Evolutionary conservation across 2,329 filamentous ascomycete genomes (phyloP).

Genomic region (Fusarium sp.): DNA sequence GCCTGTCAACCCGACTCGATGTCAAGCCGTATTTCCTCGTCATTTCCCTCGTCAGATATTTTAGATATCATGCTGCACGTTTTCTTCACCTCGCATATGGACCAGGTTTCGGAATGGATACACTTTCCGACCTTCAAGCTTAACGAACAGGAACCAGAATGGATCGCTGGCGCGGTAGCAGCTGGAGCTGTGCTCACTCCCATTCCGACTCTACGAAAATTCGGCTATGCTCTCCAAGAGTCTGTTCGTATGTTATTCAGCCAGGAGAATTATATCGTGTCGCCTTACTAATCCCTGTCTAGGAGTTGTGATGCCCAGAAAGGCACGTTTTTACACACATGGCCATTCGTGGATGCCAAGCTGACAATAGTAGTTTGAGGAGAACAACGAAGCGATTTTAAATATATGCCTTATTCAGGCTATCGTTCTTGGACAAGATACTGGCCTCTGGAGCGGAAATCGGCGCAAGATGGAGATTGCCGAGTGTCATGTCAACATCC

Average conservation of each 20-base stretch:
- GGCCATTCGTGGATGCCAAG: neutral
- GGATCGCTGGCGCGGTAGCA: constrained; percentile 67
- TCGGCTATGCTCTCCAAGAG: constrained; percentile 66
- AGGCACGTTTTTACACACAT: constrained; percentile 38
- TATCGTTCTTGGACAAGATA: constrained; percentile 58
- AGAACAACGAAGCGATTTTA: constrained; percentile 57
- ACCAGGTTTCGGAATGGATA: constrained; percentile 67
- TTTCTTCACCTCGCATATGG: constrained; percentile 65
- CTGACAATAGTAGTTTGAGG: constrained; percentile 55
- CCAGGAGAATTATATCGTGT: neutral
- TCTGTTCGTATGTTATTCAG: constrained; percentile 53
- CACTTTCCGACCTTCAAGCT: constrained; percentile 68
- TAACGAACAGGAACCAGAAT: constrained; percentile 64
- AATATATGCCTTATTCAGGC: constrained; percentile 60
- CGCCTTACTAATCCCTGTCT: constrained; percentile 1
- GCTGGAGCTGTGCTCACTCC: constrained; percentile 68
- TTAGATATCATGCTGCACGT: constrained; percentile 70
- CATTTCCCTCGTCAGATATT: constrained; percentile 68
- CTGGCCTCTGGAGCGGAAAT: constrained; percentile 64
- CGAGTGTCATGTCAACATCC: constrained; percentile 59
- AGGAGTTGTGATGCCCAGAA: constrained; percentile 46
- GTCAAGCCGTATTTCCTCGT: constrained; percentile 63
- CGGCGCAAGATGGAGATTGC: constrained; percentile 65
- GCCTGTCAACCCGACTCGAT: constrained; percentile 62
- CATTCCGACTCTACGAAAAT: constrained; percentile 65